Evolutionary conservation across 2,329 filamentous ascomycete species (phyloP).

Genomic region (Trichoderma hamatum): DNA sequence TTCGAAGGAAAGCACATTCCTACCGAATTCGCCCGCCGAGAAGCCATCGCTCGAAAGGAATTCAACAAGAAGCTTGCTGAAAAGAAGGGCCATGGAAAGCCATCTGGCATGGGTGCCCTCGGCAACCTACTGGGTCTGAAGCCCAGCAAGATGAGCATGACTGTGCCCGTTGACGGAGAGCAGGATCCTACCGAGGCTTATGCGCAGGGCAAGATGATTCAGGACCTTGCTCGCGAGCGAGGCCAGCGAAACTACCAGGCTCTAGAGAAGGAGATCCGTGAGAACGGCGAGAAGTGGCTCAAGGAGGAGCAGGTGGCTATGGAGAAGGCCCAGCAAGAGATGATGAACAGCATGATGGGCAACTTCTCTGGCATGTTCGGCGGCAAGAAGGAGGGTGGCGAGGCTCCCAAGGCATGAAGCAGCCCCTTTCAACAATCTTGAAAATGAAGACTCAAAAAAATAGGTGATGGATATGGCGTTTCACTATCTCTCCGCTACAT

Average conservation of each 20-base stretch:
- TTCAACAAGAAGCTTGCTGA: constrained; percentile 78
- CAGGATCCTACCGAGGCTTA: constrained; percentile 74
- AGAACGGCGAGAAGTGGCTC: constrained; percentile 94
- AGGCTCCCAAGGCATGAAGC: constrained; percentile 30
- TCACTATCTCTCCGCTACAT: constrained; percentile 23
- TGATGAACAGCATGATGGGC: constrained; percentile 89
- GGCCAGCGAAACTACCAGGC: constrained; percentile 88
- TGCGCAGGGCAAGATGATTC: constrained; percentile 93
- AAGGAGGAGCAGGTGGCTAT: constrained; percentile 88
- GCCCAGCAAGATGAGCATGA: constrained; percentile 64
- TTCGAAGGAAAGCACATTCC: constrained; percentile 91
- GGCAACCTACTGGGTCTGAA: constrained; percentile 78
- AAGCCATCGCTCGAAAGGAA: constrained; percentile 81
- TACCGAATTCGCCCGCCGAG: constrained; percentile 83
- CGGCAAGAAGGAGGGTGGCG: constrained; percentile 25
- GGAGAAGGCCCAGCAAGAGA: constrained; percentile 87
- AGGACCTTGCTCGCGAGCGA: constrained; percentile 89
- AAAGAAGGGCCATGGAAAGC: constrained; percentile 62
- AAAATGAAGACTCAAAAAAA: background rate
- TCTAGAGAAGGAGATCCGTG: constrained; percentile 86
- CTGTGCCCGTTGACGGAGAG: constrained; percentile 66
- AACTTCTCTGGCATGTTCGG: constrained; percentile 55
- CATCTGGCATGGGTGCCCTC: constrained; percentile 68
- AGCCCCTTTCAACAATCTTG: background rate
- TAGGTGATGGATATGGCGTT: background rate